These are phyloP conservation scores for Phytophthora pluvialis DNA, from an alignment of 352 stramenopile species.

Conservation along the genomic window DNA sequence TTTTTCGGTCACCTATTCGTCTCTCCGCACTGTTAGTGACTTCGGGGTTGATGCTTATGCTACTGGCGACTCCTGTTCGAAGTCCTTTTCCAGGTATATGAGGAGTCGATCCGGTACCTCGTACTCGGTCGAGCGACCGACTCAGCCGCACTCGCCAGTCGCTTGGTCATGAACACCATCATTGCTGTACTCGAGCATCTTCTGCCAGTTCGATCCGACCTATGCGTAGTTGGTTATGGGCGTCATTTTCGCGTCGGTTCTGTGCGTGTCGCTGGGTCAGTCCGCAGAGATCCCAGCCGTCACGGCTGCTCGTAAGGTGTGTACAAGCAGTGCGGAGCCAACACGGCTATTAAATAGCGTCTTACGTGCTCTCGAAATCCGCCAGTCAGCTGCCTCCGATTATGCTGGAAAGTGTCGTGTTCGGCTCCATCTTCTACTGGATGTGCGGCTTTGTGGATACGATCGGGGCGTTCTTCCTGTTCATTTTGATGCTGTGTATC, in stretches of 20 bases:
- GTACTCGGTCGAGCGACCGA: too few relatives aligned
- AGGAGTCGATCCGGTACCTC: too few relatives aligned
- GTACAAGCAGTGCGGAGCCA: slow-evolving; percentile 25
- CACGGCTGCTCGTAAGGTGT: slow-evolving; percentile 45
- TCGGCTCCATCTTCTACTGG: slow-evolving; percentile 54
- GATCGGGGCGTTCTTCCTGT: slow-evolving; percentile 18
- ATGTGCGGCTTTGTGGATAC: slow-evolving; percentile 49
- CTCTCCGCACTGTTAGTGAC: too few relatives aligned
- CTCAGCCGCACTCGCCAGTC: slow-evolving; percentile 26
- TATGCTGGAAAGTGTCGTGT: slow-evolving; percentile 47
- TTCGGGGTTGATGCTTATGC: too few relatives aligned
- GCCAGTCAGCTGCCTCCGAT: slow-evolving; percentile 9
- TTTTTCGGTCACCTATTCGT: too few relatives aligned
- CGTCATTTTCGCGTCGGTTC: slow-evolving; percentile 69
- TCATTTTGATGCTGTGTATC: slow-evolving; percentile 54
- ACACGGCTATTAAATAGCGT: too few relatives aligned
- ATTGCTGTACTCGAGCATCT: slow-evolving; percentile 38
- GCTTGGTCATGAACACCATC: slow-evolving; percentile 48
- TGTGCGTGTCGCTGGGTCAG: slow-evolving; percentile 65
- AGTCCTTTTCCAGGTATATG: too few relatives aligned
- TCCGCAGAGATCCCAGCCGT: slow-evolving; percentile 63
- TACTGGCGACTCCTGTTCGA: too few relatives aligned
- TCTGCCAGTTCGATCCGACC: slow-evolving; percentile 31
- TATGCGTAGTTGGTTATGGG: slow-evolving; percentile 44
- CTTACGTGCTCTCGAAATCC: slow-evolving; percentile 14